Evolutionary conservation across 345 rosid species (phyloP), one percentile per base, ranked within the genome.

Genomic region (Excoecaria cochinchinensis): DNA sequence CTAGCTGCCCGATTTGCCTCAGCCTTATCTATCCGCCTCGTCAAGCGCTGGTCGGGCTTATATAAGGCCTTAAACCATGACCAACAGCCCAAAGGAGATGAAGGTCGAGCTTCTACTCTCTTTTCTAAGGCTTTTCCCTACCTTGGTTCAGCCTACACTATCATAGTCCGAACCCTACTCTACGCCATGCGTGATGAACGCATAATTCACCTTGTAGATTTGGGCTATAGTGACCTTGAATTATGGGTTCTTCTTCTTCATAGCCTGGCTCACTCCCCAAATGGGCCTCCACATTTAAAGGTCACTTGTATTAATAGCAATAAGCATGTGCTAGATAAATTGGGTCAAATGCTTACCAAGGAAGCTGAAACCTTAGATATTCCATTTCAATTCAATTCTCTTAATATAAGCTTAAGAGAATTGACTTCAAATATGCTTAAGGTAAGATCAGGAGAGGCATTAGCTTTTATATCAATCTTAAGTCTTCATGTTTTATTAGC

Each of bases 11-110:
- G 74, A 48, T 87, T 86, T 3, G 84, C 89, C 68, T 83, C 86
- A 0, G 87, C 86, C 38, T 80, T 89, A 0, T 87, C 88, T 6
- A 60, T 74, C n/a, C 86, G 85, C 13, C 79, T 87, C 4, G 77
- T 86, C 72, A 87, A 80, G 81, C 82, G 84, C 12, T 86, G 90
- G 92, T 84, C 84, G 0, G 89, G 92, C 57, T 56, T 86, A 16
- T 74, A 83, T 70, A 87, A 75, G 53, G 85, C 87, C 57, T 9
- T 85, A 47, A 86, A 78, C 75, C 75, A 71, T 48, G 14, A 73
- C 12, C 74, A 62, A n/a, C 78, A 71, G 12, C 77, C 68, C 9
- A 31, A 42, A 24, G 38, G 25, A 16, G 77, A 44, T 50, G 42
- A 25, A 1, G 62, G 53, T 21, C 59, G 56, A 39, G 78, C 78